Base-by-base conservation (phyloP, 2,329 filamentous ascomycete species). In the Stromatinia cepivora region DNA sequence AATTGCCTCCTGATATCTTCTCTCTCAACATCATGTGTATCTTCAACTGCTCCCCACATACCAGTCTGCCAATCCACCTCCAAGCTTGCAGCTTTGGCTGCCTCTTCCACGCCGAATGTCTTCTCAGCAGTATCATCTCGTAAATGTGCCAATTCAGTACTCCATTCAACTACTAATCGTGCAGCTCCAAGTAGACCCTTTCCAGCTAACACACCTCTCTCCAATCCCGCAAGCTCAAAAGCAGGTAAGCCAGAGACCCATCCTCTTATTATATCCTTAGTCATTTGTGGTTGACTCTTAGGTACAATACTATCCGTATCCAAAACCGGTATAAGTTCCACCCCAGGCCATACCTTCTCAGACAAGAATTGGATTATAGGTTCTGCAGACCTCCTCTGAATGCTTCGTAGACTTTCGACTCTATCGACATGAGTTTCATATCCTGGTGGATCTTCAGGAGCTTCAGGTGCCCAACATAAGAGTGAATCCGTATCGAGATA, bases 1-100 rank as follows among this genome's bases (percentile, higher is more conserved):
- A 98, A 82, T 81, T 98, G 95, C 76, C 94, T 86, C 78, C 88
- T 87, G 73, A 98, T 75, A 80, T 99, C 95, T 80, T 97, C 94
- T 80, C 90, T 92, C 76, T 97, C 91, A 0, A 99, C 95, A 83
- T 99, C 95, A 81, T 99, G 95, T 39, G 94, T 97, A 80, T 99
- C 77, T 69, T 99, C 95, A 0, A 99, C 95, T 83, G 97, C 94
- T 11, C 95, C 95, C 94, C 95, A 98, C 80, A 91, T 89, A 39
- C 86, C 83, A 0, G 90, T 96, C 85, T 99, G 95, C 90, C 93
- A 97, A 72, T 88, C 85, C 22, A 97, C 92, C 82, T 99, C 95
- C 54, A 96, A 79, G 75, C 87, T 97, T 8, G 90, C 89, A 20
- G 91, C 90, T 76, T 86, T 84, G 0, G 92, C 89, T 0, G 94